A percentile compares a stretch with the other conserved stretches of the same genome.
These are phyloP conservation scores for Talaromyces sp. DNA, from an alignment of 2,329 filamentous ascomycete genomes.

Conservation along the genomic window DNA sequence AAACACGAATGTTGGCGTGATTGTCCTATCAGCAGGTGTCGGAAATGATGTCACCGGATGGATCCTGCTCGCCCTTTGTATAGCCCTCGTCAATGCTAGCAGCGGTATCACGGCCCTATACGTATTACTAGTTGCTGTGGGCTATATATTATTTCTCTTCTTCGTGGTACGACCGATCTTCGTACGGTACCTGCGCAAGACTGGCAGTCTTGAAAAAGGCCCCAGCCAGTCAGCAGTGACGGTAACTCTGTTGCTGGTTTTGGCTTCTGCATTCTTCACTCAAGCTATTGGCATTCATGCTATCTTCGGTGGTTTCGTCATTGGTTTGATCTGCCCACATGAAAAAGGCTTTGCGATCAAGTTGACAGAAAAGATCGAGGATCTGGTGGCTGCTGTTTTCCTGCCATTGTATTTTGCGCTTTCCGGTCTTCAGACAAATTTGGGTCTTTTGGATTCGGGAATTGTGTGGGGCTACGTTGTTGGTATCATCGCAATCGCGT, in stretches of 20 bases:
- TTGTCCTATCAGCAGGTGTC: slow-evolving; percentile 83
- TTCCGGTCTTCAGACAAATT: slow-evolving; percentile 81
- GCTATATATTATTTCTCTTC: slow-evolving; percentile 71
- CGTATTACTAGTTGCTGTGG: slow-evolving; percentile 72
- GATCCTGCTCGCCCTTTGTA: slow-evolving; percentile 88
- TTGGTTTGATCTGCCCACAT: slow-evolving; percentile 85
- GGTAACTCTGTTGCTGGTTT: slow-evolving; percentile 72
- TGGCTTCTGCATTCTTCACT: slow-evolving; percentile 81
- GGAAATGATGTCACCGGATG: slow-evolving; percentile 90
- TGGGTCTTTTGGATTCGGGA: slow-evolving; percentile 76
- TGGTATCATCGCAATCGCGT: slow-evolving; percentile 75
- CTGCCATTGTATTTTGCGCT: slow-evolving; percentile 90
- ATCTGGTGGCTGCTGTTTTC: slow-evolving; percentile 78
- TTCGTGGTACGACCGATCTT: slow-evolving; percentile 71
- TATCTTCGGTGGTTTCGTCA: slow-evolving; percentile 89
- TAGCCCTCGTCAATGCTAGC: slow-evolving; percentile 84
- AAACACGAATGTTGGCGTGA: slow-evolving; percentile 76
- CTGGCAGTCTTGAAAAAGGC: slow-evolving; percentile 77
- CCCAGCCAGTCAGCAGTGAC: slow-evolving; percentile 81
- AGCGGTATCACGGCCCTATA: slow-evolving; percentile 79
- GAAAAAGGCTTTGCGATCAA: slow-evolving; percentile 88
- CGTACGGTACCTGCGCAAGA: slow-evolving; percentile 67
- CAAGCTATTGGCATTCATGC: slow-evolving; percentile 87
- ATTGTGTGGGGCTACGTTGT: slow-evolving; percentile 88
- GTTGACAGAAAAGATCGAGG: slow-evolving; percentile 89